phyloP scores from a whole-genome alignment of 208 protist species.

The Trypanosoma theileri region DNA sequence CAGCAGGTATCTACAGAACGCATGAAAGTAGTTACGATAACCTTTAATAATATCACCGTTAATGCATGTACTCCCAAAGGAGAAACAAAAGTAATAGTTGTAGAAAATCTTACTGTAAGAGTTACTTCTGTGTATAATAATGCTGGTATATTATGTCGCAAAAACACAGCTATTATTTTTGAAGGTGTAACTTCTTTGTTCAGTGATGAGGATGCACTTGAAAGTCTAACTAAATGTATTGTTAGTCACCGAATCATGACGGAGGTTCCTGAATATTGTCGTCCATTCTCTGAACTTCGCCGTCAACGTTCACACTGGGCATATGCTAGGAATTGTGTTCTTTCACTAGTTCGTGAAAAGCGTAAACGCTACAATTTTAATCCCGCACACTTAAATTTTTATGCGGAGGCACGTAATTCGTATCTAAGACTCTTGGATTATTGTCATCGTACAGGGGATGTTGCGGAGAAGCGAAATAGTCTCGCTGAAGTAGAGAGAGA shows the following conservation, averaged over 20 bases:
- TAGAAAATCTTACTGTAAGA: constrained; percentile 39
- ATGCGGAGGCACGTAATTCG: constrained; percentile 44
- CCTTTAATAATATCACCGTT: constrained; percentile 28
- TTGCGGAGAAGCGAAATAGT: constrained; percentile 41
- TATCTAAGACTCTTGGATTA: constrained; percentile 75
- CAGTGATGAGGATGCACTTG: constrained; percentile 47
- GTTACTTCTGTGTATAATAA: constrained; percentile 55
- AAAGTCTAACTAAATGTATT: constrained; percentile 47
- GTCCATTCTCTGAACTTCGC: constrained; percentile 41
- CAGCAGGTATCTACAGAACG: constrained; percentile 34
- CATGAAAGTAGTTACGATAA: constrained; percentile 43
- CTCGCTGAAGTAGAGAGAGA: constrained; percentile 72
- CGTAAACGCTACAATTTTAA: constrained; percentile 77
- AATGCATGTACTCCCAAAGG: constrained; percentile 20
- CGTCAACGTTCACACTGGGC: constrained; percentile 49
- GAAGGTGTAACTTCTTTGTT: constrained; percentile 35
- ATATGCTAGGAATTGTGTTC: constrained; percentile 50
- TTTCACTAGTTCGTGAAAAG: constrained; percentile 54
- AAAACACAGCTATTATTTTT: constrained; percentile 50
- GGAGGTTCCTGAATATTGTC: constrained; percentile 54
- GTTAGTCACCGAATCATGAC: constrained; percentile 43
- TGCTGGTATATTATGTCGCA: constrained; percentile 39
- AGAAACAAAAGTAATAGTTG: constrained; percentile 23
- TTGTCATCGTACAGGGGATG: constrained; percentile 48
- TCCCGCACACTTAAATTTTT: constrained; percentile 70